Base-by-base conservation (phyloP, 495 filamentous ascomycete species). In the Aspergillus cavernicola region DNA sequence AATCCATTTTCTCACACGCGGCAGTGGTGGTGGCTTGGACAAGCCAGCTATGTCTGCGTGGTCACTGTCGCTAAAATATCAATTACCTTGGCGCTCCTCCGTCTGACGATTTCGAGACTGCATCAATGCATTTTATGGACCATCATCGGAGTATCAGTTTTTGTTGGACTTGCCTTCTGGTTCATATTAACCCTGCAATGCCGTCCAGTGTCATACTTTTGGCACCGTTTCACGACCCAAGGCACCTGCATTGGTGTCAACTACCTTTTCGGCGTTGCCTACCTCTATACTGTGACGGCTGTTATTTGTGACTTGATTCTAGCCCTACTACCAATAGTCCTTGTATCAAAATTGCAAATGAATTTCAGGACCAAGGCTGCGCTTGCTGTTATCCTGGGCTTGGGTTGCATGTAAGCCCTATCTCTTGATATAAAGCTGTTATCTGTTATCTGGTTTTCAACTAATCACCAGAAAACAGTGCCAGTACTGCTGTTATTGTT, bases 81-180 rank as follows among this genome's bases (percentile, higher is more conserved):
- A 5, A 74, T 74, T 23, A 62, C 64, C 31, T 51, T 69, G 15
- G 64, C 69, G 6, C 66, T 73, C 11, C 64, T 75, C 29, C 65
- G 72, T 13, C 54, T 74, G 18, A 62, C 68, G 5, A 56, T 69
- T 7, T 10, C 38, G 1, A 35, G 28, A 2, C 9, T 50, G 7
- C 66, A 72, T 43, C 52, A 52, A 18, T 19, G 58, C 6, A 59
- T 63, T n/a, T 52, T 74, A 8, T 71, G 64, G 57, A 16, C 55
- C 3, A 42, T 66, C 6, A 62, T 60, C 11, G 50, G 9, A 0
- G 26, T 62, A 2, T 23, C 50, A 4, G 47, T 57, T 7, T n/a
- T 42, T 2, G 43, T 58, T 2, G 61, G 55, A 0, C 18, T 66
- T 3, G 33, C 67, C 13, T 64, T 66, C 35, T 62, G 60, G 50